phyloP scores from a whole-genome alignment of 805 yeast genomes.

The Cyberlindnera subsufficiens region DNA sequence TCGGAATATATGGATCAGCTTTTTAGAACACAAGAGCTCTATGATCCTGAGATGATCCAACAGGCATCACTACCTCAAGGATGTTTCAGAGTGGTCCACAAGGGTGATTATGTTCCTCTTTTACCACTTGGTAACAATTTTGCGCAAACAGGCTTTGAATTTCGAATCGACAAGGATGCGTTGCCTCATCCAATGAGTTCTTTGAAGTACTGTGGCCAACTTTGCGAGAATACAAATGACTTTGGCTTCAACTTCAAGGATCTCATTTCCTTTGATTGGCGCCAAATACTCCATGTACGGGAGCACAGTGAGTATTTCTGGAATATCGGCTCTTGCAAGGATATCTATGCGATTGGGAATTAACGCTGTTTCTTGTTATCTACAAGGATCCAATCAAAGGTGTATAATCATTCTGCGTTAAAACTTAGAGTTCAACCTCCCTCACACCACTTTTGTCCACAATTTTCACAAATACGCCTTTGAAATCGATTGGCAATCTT shows the following conservation, averaged over 20 bases:
- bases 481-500: constrained; percentile 92
- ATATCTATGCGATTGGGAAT: background rate
- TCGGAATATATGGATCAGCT: constrained; percentile 46
- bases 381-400: background rate
- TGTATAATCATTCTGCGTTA: background rate
- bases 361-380: background rate
- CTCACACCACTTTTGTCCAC: constrained; percentile 60
- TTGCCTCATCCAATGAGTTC: constrained; percentile 29
- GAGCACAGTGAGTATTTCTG: constrained; percentile 19
- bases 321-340: constrained; percentile 13
- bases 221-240: constrained; percentile 9
- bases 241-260: constrained; percentile 12
- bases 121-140: constrained; percentile 46
- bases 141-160: constrained; percentile 30
- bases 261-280: constrained; percentile 11
- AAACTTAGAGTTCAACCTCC: constrained; percentile 24
- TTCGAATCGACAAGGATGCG: constrained; percentile 27
- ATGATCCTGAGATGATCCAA: constrained; percentile 6
- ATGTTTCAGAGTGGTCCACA: constrained; percentile 50
- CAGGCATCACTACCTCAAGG: constrained; percentile 23
- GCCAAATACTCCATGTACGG: constrained; percentile 12
- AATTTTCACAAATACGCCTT: constrained; percentile 70
- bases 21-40: constrained; percentile 32
- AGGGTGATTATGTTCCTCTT: constrained; percentile 51
- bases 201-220: constrained; percentile 14